Percentiles rank a stretch among this genome's conserved stretches.
Conservation (phyloP, 768 basidiomycete genomes). For the Antrodiella citrinella region DNA sequence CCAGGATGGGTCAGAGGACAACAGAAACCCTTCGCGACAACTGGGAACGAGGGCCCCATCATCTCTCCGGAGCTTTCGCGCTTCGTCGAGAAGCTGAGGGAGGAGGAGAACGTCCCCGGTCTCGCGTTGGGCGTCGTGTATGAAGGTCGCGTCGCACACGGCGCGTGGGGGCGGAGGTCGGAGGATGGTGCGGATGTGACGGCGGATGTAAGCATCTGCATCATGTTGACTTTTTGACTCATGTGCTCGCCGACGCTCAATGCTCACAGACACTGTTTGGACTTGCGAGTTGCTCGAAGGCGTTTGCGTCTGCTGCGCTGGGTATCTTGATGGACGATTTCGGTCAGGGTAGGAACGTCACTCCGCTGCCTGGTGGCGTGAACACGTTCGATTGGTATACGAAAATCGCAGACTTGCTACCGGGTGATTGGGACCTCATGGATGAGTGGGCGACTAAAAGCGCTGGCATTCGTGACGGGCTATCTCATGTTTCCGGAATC, state of each 20-base stretch:
- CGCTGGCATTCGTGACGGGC: conserved; percentile 28
- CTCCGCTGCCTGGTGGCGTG: conserved; percentile 16
- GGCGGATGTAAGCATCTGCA: conserved; percentile 22
- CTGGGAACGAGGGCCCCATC: not conserved
- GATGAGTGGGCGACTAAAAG: conserved; percentile 31
- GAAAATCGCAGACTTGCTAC: conserved; percentile 27
- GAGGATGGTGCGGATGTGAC: conserved; percentile 27
- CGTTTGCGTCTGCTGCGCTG: conserved; percentile 19
- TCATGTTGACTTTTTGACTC: no score
- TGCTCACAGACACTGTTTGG: conserved; percentile 23
- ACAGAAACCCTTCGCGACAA: not conserved
- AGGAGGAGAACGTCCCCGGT: conserved; percentile 4
- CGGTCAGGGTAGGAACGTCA: conserved; percentile 19
- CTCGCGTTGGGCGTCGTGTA: conserved; percentile 9
- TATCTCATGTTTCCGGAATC: conserved; percentile 35
- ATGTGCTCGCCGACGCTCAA: no score
- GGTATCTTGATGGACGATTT: conserved; percentile 27
- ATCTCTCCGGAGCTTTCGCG: conserved; percentile 4
- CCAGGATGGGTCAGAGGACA: no score
- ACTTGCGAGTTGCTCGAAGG: conserved; percentile 25
- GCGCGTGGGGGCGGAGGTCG: conserved; percentile 27
- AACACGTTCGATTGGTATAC: conserved; percentile 21
- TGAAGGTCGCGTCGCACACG: conserved; percentile 22
- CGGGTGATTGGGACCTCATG: conserved; percentile 32
- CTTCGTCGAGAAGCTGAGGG: conserved; percentile 1